A percentile compares a stretch with the other conserved stretches of the same genome.
Conservation (phyloP, 352 stramenopile species). For the Phytopythium oedochilum region DNA sequence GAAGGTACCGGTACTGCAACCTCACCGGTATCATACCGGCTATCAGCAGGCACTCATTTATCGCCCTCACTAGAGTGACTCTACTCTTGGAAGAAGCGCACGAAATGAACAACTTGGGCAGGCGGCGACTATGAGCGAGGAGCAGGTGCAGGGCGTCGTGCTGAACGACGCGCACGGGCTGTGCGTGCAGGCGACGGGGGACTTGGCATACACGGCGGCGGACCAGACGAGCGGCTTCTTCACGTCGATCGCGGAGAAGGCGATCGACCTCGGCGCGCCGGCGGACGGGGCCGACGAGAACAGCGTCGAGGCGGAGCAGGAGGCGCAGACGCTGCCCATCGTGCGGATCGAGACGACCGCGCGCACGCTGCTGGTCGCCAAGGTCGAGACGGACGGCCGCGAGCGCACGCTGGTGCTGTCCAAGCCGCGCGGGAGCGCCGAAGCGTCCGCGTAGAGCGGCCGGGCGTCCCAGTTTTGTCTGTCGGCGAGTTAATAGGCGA, state of each 20-base stretch:
- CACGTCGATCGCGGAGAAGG: conserved; percentile 62
- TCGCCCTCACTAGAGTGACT: not conserved
- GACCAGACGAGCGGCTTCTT: conserved; percentile 72
- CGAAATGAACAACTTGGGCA: no score
- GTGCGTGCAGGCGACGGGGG: conserved; percentile 57
- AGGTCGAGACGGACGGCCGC: conserved; percentile 27
- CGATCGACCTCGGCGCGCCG: conserved; percentile 42
- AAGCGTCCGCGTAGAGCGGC: conserved; percentile 1
- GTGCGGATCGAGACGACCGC: conserved; percentile 48
- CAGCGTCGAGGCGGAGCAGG: conserved; percentile 20
- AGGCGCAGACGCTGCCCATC: conserved; percentile 32
- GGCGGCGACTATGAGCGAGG: conserved; percentile 35
- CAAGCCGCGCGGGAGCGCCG: conserved; percentile 31
- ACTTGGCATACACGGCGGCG: conserved; percentile 43
- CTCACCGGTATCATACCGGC: not conserved
- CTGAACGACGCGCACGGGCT: conserved; percentile 76
- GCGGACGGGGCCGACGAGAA: conserved; percentile 21
- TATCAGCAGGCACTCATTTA: no score
- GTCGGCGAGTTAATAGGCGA: not conserved
- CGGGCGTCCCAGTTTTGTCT: no score
- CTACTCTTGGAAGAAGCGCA: not conserved
- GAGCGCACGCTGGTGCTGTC: conserved; percentile 67
- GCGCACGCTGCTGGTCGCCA: conserved; percentile 56
- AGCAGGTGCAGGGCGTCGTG: conserved; percentile 49
- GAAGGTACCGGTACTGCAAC: not conserved